A percentile compares a stretch with the other conserved stretches of the same genome.
These are phyloP conservation scores for Dillenia suffruticosa DNA, from an alignment of 164 flowering plant species.

Conservation along the genomic window DNA sequence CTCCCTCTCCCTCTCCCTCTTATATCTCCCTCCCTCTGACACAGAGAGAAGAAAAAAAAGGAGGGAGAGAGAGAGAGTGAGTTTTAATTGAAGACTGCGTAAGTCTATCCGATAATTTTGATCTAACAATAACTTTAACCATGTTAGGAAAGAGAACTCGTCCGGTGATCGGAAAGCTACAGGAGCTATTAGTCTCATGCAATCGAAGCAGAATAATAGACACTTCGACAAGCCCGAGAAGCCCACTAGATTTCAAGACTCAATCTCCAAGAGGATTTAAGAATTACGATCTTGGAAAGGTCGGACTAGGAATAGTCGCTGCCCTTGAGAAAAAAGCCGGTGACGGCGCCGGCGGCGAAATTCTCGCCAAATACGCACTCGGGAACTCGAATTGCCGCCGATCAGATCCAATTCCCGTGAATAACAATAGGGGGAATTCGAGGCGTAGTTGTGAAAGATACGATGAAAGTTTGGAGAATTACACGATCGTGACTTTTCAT, in stretches of 20 bases:
- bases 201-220: slow-evolving; percentile 7
- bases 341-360: slow-evolving; percentile 6
- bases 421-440: slow-evolving; percentile 2
- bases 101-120: slow-evolving; percentile 1
- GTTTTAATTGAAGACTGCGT: not conserved
- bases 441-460: slow-evolving; percentile 13
- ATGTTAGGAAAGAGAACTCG: slow-evolving; percentile 36
- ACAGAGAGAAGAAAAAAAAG: not conserved
- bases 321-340: slow-evolving; percentile 39
- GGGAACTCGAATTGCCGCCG: slow-evolving; percentile 19
- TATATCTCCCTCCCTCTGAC: not conserved
- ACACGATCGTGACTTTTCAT: slow-evolving; percentile 41
- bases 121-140: not conserved
- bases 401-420: slow-evolving; percentile 40
- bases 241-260: slow-evolving; percentile 21
- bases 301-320: slow-evolving; percentile 43
- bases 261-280: slow-evolving; percentile 32
- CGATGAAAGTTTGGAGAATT: slow-evolving; percentile 28
- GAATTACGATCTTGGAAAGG: slow-evolving; percentile 20
- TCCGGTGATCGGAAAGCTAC: slow-evolving; percentile 24
- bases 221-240: slow-evolving; percentile 27
- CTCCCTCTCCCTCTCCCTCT: no score
- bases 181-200: slow-evolving; percentile 14
- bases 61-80: no score
- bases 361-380: slow-evolving; percentile 22